These are phyloP conservation scores for Mycena vulgaris DNA, from an alignment of 768 basidiomycete species.

Conservation along the genomic window DNA sequence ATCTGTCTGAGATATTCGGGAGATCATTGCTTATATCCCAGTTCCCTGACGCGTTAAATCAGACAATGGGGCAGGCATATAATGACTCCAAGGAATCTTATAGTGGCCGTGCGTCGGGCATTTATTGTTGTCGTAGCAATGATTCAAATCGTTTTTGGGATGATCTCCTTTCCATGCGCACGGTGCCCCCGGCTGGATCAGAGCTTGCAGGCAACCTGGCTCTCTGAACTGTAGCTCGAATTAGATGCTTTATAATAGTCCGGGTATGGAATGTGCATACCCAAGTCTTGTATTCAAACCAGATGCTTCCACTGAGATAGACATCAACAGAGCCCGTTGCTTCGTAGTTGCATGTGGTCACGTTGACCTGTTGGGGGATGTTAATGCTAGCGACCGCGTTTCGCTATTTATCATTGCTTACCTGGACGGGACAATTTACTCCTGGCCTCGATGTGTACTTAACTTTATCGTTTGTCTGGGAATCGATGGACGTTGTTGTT, in stretches of 20 bases:
- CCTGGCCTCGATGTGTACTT: neutral
- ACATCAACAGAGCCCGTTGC: neutral
- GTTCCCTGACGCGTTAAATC: neutral
- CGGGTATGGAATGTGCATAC: neutral
- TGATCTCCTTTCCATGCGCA: neutral
- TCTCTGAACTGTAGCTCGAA: neutral
- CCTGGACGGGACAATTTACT: neutral
- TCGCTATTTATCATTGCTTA: neutral
- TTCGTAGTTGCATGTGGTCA: neutral
- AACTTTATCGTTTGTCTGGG: neutral
- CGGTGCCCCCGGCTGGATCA: neutral
- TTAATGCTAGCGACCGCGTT: too few relatives aligned
- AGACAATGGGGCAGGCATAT: neutral
- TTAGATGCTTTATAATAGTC: neutral
- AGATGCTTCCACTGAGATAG: neutral
- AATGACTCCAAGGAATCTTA: too few relatives aligned
- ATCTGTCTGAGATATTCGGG: neutral
- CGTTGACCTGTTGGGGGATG: neutral
- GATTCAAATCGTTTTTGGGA: constrained; percentile 12
- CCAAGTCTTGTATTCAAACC: neutral
- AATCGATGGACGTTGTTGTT: neutral
- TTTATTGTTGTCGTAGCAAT: constrained; percentile 9
- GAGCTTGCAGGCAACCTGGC: neutral
- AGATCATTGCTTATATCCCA: neutral
- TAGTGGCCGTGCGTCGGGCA: neutral